Evolutionary conservation across 108 stramenopile genomes (phyloP), one percentile per base, ranked within the genome.

Genomic region (Schizochytrium sp.): DNA sequence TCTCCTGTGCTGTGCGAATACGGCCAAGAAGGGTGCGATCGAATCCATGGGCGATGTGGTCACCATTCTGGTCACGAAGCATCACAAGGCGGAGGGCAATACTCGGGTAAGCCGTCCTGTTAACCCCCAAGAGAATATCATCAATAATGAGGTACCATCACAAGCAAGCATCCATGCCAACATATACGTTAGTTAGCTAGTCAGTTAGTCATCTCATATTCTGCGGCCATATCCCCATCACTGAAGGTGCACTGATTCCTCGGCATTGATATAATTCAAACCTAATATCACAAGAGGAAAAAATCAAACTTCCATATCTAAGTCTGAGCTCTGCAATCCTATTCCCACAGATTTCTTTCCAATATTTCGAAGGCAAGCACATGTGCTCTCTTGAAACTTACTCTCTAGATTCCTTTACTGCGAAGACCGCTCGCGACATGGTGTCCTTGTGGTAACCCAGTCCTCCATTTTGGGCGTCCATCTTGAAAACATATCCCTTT

Each of bases 31-130:
- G 73, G 47, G 73, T 76, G 3, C 73, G 3, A 38, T 76, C 73
- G 73, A 76, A 76, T 13, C 73, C 73, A 38, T 76, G 73, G 19
- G 73, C 73, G 53, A 76, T 46, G 73, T 76, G 73, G 49, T 76
- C 49, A 8, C 73, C 73, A 46, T 76, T 53, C 45, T 50, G 49
- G 73, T 76, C 73, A 28, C 73, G 73, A 19, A 76, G 45, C 73
- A 76, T 76, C 8, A 76, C 73, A 10, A 76, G 46, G 73, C 73
- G 73, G 44, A 76, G 73, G 47, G 50, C 73, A 10, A 76, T 8
- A 17, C 73, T 76, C 50, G 73, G 73, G 73, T 76, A 76, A 7
- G 61, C 7, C 4, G 61, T 41, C 4, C 61, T 64, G 57, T 58
- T 10, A 28, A 28, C 28, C 28, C 28, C 28, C 28, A 28, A 28